Evolutionary conservation across 441 rosid species (phyloP).

Genomic region (Erysimum cheiri): DNA sequence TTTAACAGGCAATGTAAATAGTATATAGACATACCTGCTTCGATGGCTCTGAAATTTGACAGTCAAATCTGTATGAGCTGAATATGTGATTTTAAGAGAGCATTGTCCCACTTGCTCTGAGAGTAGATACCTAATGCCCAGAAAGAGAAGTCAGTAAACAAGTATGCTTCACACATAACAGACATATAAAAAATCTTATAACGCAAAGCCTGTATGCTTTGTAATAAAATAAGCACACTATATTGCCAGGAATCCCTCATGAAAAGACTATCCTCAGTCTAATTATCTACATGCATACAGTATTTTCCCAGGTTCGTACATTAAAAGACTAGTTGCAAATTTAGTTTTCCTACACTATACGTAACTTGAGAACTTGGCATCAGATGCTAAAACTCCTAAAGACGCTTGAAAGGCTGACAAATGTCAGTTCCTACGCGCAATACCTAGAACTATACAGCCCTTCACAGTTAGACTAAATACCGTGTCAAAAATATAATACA

Average conservation of each 20-base stretch:
- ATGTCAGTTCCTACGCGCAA: constrained; percentile 30
- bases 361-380: constrained; percentile 13
- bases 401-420: constrained; percentile 17
- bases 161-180: constrained; percentile 5
- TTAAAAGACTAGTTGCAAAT: constrained; percentile 7
- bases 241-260: constrained; percentile 1
- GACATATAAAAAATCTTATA: not conserved
- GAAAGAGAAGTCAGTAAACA: constrained; percentile 39
- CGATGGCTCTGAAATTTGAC: constrained; percentile 98
- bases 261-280: constrained; percentile 5
- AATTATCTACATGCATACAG: constrained; percentile 13
- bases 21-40: constrained; percentile 65
- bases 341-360: constrained; percentile 20
- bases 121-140: constrained; percentile 77
- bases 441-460: constrained; percentile 46
- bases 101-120: constrained; percentile 77
- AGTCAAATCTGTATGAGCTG: constrained; percentile 98
- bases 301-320: constrained; percentile 8
- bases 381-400: constrained; percentile 29
- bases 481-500: constrained; percentile 66
- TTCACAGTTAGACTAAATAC: constrained; percentile 62
- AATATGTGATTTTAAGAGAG: constrained; percentile 91
- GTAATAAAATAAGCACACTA: not conserved
- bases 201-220: not conserved
- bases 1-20: constrained; percentile 3